Evolutionary conservation across 768 basidiomycete species (phyloP), one percentile per base, ranked within the genome.

Genomic region (Tylopilus balloui): DNA sequence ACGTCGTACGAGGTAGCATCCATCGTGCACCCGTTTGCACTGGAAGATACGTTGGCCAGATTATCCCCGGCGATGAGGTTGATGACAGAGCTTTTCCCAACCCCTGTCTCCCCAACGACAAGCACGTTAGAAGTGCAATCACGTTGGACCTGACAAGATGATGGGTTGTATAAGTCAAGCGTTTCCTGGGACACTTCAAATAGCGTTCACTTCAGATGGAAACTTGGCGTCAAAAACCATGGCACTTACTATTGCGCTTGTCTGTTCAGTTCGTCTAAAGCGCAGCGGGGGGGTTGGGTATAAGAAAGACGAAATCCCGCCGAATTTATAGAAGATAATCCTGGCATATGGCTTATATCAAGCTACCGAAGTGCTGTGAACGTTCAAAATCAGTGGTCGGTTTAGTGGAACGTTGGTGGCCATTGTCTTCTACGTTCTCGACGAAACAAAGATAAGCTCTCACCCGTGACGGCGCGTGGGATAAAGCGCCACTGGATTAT

Each of bases 1-100:
- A 61, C 45, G 3, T 54, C 46, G 35, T 74, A 71, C 0, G 53
- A 42, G 0, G 42, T 43, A 32, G 54, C 57, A 8, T 62, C 36
- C 39, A 73, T 53, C 1, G 75, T 75, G 53, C 67, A 71, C 2
- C 71, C 72, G 0, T 24, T 37, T 11, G 68, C 66, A 1, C 58
- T 17, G 17, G 61, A 58, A 10, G 68, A 69, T 8, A 64, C 59
- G 0, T 24, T 31, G 4, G 72, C 72, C 5, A 58, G 39, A 0
- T 56, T 13, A 5, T 53, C 32, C 11, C 64, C 64, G 17, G 57
- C 58, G 31, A 75, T 51, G 60, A 75, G 67, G 51, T 74, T 75
- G 47, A 74, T 53, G 25, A 73, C 60, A 2, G 70, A 71, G 48
- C 73, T 75, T 47, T 75, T 75, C 9, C 69, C 62, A 5, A 36